Evolutionary conservation across 208 protist species (phyloP).

Genomic region (Herpetomonas tarakana): DNA sequence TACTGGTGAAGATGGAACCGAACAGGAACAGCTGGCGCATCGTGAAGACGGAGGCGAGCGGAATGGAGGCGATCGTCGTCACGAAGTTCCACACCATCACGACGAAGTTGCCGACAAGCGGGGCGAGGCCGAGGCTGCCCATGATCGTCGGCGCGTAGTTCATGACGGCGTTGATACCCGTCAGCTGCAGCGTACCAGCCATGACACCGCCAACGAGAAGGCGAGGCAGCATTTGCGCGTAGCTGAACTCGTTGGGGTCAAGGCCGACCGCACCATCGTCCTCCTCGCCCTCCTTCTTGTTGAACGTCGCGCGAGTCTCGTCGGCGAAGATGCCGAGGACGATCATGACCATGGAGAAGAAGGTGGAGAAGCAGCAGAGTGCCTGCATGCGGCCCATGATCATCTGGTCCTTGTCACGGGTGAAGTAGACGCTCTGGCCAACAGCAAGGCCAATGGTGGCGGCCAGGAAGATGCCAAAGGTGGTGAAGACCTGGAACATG

Average conservation of each 20-base stretch:
- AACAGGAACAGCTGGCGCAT: slow-evolving; percentile 31
- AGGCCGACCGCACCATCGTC: slow-evolving; percentile 1
- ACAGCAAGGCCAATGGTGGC: slow-evolving; percentile 56
- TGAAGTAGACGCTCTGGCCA: slow-evolving; percentile 37
- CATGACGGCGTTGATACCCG: slow-evolving; percentile 55
- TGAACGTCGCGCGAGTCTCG: slow-evolving; percentile 13
- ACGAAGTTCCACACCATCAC: slow-evolving; percentile 59
- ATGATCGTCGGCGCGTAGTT: slow-evolving; percentile 50
- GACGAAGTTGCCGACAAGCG: slow-evolving; percentile 35
- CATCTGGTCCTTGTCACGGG: slow-evolving; percentile 24
- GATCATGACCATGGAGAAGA: slow-evolving; percentile 51
- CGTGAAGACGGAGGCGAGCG: slow-evolving; percentile 24
- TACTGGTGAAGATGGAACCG: slow-evolving; percentile 16
- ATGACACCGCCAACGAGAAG: slow-evolving; percentile 20
- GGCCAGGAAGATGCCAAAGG: slow-evolving; percentile 82
- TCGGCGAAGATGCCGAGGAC: slow-evolving; percentile 34
- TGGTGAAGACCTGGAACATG: slow-evolving; percentile 82
- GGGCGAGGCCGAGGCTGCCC: slow-evolving; percentile 20
- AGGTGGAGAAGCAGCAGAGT: slow-evolving; percentile 58
- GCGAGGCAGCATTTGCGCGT: slow-evolving; percentile 11
- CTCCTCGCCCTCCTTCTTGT: not conserved
- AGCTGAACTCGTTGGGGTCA: slow-evolving; percentile 17
- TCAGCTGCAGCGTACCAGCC: slow-evolving; percentile 32
- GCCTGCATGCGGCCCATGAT: slow-evolving; percentile 64
- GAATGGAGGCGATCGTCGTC: slow-evolving; percentile 31